Evolutionary conservation across 257 asterid genomes (phyloP).

Genomic region (Phtheirospermum japonicum): DNA sequence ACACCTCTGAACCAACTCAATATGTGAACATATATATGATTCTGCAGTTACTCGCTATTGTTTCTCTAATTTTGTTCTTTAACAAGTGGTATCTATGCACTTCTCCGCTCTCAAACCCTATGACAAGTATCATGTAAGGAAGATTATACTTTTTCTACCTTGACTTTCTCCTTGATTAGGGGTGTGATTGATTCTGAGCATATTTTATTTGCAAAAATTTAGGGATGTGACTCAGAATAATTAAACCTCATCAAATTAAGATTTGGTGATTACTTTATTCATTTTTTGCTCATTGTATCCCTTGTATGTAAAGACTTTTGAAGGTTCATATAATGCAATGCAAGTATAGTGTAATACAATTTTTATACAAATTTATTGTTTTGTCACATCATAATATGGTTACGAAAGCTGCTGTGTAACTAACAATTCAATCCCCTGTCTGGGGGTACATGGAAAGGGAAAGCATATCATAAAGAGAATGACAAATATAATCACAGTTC

Average conservation of each 20-base stretch:
- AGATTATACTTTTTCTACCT: not conserved
- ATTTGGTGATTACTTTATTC: not conserved
- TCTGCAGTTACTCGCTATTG: not conserved
- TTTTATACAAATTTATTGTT: not conserved
- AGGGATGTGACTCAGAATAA: not conserved
- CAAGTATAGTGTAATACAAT: not conserved
- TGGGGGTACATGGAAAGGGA: not conserved
- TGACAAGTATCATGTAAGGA: not conserved
- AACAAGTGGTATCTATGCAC: not conserved
- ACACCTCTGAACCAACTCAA: too few species aligned
- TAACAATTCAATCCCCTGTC: slow-evolving; percentile 7
- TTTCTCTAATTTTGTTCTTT: not conserved
- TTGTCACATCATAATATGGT: not conserved
- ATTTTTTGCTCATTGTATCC: not conserved
- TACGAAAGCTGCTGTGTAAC: slow-evolving; percentile 7
- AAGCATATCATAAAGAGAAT: not conserved
- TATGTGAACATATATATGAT: too few species aligned
- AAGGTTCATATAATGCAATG: not conserved
- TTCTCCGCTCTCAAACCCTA: not conserved
- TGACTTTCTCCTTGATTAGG: not conserved
- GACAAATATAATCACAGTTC: slow-evolving; percentile 1
- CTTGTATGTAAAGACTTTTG: not conserved
- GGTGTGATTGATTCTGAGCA: not conserved
- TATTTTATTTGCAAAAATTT: not conserved
- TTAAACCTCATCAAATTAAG: not conserved